Evolutionary conservation across 2,329 filamentous ascomycete species (phyloP).

Genomic region (Pestalotiopsis sp.): DNA sequence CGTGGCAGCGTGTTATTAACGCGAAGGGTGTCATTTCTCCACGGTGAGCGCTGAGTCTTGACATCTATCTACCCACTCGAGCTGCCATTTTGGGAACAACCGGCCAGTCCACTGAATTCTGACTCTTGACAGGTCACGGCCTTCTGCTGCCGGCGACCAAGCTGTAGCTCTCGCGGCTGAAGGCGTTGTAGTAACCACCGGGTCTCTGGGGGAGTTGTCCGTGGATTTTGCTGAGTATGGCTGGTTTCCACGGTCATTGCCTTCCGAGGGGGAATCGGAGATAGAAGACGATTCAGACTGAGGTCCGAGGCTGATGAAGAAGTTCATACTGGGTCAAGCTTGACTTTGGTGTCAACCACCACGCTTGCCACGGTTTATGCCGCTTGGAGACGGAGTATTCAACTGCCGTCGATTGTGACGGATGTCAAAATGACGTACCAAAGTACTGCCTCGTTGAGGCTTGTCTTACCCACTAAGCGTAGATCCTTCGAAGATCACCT

Average conservation of each 20-base stretch:
- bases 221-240: conserved; percentile 56
- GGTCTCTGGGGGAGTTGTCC: conserved; percentile 52
- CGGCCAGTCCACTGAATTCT: not conserved
- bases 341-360: not conserved
- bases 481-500: not conserved
- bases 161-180: conserved; percentile 52
- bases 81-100: not conserved
- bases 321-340: not conserved
- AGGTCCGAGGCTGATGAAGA: not conserved
- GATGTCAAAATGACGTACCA: not conserved
- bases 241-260: conserved; percentile 57
- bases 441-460: not conserved
- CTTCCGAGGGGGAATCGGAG: conserved; percentile 42
- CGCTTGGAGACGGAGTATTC: not conserved
- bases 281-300: not conserved
- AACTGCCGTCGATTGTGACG: not conserved
- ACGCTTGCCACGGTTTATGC: not conserved
- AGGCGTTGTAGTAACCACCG: conserved; percentile 52
- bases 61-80: not conserved
- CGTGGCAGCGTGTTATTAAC: conserved; percentile 94
- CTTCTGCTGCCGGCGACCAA: conserved; percentile 51
- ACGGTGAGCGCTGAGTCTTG: conserved; percentile 66
- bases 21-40: conserved; percentile 84
- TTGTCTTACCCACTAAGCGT: not conserved
- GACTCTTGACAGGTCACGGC: conserved; percentile 44